Percentiles rank a stretch among this genome's conserved stretches.
phyloP scores from a whole-genome alignment of 164 flowering plant species.

The Brasenia schreberi region DNA sequence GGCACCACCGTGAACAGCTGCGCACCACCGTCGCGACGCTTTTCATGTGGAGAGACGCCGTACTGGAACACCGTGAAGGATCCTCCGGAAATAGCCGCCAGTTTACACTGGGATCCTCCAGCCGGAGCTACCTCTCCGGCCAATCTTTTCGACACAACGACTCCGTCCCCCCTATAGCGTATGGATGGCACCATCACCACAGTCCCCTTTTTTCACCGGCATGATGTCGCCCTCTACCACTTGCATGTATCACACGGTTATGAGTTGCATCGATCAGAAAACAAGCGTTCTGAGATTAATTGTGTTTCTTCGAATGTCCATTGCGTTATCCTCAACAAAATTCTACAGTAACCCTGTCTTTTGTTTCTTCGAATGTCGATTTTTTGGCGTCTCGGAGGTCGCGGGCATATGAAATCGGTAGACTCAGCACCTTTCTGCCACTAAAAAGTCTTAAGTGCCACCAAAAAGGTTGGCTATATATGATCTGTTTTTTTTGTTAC shows the following conservation, averaged over 20 bases:
- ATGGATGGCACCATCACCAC: constrained; percentile 64
- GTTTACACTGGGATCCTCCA: constrained; percentile 24
- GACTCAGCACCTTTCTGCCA: too few relatives aligned
- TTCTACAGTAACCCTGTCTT: too few relatives aligned
- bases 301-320: background rate
- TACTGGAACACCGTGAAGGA: constrained; percentile 84
- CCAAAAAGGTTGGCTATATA: too few relatives aligned
- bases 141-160: constrained; percentile 61
- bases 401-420: too few relatives aligned
- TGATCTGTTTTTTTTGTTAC: too few relatives aligned
- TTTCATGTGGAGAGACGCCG: constrained; percentile 13
- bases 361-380: too few relatives aligned
- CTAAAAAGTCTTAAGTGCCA: too few relatives aligned
- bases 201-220: constrained; percentile 78
- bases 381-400: too few relatives aligned
- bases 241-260: constrained; percentile 31
- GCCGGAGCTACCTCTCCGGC: constrained; percentile 86
- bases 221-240: constrained; percentile 67
- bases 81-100: constrained; percentile 75
- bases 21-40: background rate
- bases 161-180: constrained; percentile 88
- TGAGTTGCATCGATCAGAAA: constrained; percentile 16
- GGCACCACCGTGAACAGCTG: background rate
- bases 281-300: background rate
- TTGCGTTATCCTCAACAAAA: too few relatives aligned